Conservation (phyloP, 2,329 filamentous ascomycete genomes). For the Pleoardoris graminearum region DNA sequence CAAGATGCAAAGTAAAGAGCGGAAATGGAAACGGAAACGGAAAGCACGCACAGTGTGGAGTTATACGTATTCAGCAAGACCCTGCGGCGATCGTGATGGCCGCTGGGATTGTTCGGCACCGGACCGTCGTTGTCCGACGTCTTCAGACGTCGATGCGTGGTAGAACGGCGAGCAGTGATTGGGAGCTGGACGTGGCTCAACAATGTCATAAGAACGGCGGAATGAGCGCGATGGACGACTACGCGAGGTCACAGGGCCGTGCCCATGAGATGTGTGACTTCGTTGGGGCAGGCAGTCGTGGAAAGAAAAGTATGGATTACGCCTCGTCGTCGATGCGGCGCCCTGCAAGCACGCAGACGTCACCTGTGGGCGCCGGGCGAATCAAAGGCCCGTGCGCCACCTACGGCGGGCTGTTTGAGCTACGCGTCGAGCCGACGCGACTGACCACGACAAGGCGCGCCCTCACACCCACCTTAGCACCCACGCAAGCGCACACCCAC, state of each 20-base stretch:
- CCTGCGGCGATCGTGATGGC: neutral
- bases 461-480: neutral
- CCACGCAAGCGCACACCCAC: neutral
- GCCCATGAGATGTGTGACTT: neutral
- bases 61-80: constrained; percentile 9
- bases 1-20: too few relatives aligned
- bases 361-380: too few relatives aligned
- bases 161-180: constrained; percentile 11
- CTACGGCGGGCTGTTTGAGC: too few relatives aligned
- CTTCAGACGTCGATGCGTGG: constrained; percentile 8
- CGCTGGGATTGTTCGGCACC: neutral
- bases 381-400: too few relatives aligned
- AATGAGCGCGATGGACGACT: neutral
- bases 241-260: neutral
- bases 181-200: neutral
- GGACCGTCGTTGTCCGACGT: neutral
- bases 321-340: neutral
- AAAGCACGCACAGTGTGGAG: constrained; percentile 5
- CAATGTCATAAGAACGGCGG: constrained; percentile 1
- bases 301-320: neutral
- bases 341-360: too few relatives aligned
- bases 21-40: neutral
- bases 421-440: too few relatives aligned
- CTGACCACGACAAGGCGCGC: too few relatives aligned
- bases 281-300: neutral